Conservation (phyloP, 805 yeast species). For the Lachancea thermotolerans region DNA sequence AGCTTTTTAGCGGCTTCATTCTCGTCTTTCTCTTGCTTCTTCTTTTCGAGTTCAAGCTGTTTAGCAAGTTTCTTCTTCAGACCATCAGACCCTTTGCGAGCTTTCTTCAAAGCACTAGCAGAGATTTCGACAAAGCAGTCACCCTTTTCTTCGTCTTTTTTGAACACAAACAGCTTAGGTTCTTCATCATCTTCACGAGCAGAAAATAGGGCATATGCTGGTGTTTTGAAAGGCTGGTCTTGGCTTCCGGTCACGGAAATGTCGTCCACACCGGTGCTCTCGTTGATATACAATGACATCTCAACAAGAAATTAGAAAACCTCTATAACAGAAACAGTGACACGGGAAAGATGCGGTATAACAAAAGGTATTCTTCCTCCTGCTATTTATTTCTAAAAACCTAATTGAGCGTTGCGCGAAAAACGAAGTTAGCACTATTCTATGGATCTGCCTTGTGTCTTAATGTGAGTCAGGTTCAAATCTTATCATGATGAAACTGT, state of each 20-base stretch:
- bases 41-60: slow-evolving; percentile 48
- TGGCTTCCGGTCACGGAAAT: slow-evolving; percentile 54
- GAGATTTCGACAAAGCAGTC: slow-evolving; percentile 68
- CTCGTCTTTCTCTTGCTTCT: slow-evolving; percentile 48
- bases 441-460: neutral
- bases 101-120: slow-evolving; percentile 90
- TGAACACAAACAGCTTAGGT: slow-evolving; percentile 50
- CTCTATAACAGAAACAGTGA: too few species aligned
- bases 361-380: too few species aligned
- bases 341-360: too few species aligned
- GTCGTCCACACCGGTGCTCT: slow-evolving; percentile 61
- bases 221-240: slow-evolving; percentile 64
- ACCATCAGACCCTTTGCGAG: slow-evolving; percentile 92
- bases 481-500: neutral
- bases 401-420: neutral
- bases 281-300: slow-evolving; percentile 60
- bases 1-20: slow-evolving; percentile 69
- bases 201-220: slow-evolving; percentile 71
- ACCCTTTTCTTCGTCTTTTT: slow-evolving; percentile 37
- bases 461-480: neutral
- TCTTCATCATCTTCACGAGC: slow-evolving; percentile 37
- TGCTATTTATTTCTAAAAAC: too few species aligned
- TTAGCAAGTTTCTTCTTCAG: slow-evolving; percentile 61
- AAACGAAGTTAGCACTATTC: neutral
- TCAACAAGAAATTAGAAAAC: neutral